Conservation (phyloP, 306 rosid species). For the Prunus padus region DNA sequence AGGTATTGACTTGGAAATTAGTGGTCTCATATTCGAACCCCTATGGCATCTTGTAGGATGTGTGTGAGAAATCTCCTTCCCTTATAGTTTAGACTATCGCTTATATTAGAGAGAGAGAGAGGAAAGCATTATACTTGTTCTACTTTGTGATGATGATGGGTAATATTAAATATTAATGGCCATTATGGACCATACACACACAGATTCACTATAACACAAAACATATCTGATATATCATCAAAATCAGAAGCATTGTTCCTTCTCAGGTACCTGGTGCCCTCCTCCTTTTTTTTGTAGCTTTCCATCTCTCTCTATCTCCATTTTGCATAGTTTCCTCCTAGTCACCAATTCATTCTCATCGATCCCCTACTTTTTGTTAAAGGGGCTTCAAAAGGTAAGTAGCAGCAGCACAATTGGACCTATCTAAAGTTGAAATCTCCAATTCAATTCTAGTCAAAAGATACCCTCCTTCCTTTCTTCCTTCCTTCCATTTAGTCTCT, state of each 20-base stretch:
- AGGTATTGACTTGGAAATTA: too few species aligned
- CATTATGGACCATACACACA: constrained; percentile 33
- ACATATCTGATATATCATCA: constrained; percentile 16
- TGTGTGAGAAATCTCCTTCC: accelerated
- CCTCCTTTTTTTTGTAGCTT: constrained; percentile 16
- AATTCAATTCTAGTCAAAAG: constrained; percentile 39
- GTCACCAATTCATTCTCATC: constrained; percentile 38
- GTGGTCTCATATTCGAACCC: too few species aligned
- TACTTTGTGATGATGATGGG: constrained; percentile 17
- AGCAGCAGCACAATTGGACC: constrained; percentile 18
- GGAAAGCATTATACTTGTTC: constrained; percentile 28
- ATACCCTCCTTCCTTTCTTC: constrained; percentile 6
- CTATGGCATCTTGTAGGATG: too few species aligned
- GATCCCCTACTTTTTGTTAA: constrained; percentile 24
- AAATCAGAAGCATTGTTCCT: constrained; percentile 46
- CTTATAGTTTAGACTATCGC: background rate
- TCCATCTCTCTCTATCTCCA: background rate
- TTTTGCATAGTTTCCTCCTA: constrained; percentile 14
- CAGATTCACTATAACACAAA: constrained; percentile 24
- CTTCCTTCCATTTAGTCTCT: constrained; percentile 16
- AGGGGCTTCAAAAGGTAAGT: constrained; percentile 31
- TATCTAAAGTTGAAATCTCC: constrained; percentile 29
- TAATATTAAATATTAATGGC: background rate
- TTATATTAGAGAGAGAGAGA: background rate
- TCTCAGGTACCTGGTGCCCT: constrained; percentile 33